These are phyloP conservation scores for Dictyostelium intermedium DNA, from an alignment of 78 protist genomes.

Conservation along the genomic window DNA sequence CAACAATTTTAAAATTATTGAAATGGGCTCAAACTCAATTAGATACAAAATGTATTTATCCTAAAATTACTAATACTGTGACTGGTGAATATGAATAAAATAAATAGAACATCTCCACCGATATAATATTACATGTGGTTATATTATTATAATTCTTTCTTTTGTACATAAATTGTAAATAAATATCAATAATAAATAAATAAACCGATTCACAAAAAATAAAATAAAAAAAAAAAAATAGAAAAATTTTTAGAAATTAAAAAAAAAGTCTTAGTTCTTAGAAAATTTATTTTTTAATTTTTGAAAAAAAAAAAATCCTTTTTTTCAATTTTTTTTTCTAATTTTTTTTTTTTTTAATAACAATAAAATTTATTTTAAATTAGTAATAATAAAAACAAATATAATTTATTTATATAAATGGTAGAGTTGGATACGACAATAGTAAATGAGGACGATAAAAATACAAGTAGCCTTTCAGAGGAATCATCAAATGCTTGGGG, in stretches of 20 bases:
- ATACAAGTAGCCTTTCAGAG: not conserved
- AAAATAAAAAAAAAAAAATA: not conserved
- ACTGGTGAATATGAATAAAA: constrained; percentile 46
- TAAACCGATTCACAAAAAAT: not conserved
- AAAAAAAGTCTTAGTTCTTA: not conserved
- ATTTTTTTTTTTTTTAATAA: not conserved
- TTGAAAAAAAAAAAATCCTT: not conserved
- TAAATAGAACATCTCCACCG: too few species aligned
- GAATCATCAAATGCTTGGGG: constrained; percentile 34
- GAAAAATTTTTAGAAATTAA: not conserved
- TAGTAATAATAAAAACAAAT: not conserved
- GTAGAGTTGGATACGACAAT: constrained; percentile 15
- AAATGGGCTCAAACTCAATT: constrained; percentile 87
- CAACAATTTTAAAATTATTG: constrained; percentile 82
- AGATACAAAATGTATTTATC: constrained; percentile 73
- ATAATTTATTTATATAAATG: not conserved
- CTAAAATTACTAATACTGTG: constrained; percentile 63
- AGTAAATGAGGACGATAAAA: not conserved
- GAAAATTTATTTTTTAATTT: not conserved
- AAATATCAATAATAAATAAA: not conserved
- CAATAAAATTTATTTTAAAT: not conserved
- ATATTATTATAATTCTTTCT: not conserved
- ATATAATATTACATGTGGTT: too few species aligned
- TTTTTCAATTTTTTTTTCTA: not conserved
- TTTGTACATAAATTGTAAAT: not conserved